Evolutionary conservation across 331 rosid species (phyloP), one percentile per base, ranked within the genome.

Genomic region (Dryas integrifolia): DNA sequence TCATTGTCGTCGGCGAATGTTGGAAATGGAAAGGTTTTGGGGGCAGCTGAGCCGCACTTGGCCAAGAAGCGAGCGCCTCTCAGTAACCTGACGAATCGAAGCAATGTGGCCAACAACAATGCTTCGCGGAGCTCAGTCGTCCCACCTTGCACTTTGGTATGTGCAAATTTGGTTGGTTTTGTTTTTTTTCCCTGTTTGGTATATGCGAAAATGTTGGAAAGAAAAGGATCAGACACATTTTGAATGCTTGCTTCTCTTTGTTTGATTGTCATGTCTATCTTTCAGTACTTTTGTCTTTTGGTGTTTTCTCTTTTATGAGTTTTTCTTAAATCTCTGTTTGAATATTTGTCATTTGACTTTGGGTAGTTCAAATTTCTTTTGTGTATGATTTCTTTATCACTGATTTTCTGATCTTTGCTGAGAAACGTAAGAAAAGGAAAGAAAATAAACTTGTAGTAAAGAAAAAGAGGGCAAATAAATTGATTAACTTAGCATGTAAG

Each of bases 51-150:
- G 30, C 76, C 89, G 0, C 77, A 76, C 24, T 24, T 86, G 81
- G 84, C 92, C 4, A 94, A 86, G 92, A 94, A 89, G 79, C 90
- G 98, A n/a, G 88, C 96, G 4, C 97, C 98, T 49, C 92, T 94
- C n/a, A 50, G 89, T 44, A 89, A 94, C 84, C 77, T 94, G 72
- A 91, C 96, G 40, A 94, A 94, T 81, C 82, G 84, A 30, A 87
- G 46, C 72, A 77, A 71, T 49, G 85, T 48, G 58, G 30, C 86
- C 18, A 79, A 73, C 41, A 59, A 40, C 24, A 30, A 30, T 44
- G 82, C 79, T 65, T 67, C 82, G 0, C 77, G 88, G 57, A 85
- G 62, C 85, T 77, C 75, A 46, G 46, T 83, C 4, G 62, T 82
- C 41, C 80, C 84, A 2, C 53, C 84, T 2, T 65, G 88, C 41